Evolutionary conservation across 2,329 filamentous ascomycete species (phyloP), one percentile per base, ranked within the genome.

Genomic region (Pseudohalonectria lignicola): DNA sequence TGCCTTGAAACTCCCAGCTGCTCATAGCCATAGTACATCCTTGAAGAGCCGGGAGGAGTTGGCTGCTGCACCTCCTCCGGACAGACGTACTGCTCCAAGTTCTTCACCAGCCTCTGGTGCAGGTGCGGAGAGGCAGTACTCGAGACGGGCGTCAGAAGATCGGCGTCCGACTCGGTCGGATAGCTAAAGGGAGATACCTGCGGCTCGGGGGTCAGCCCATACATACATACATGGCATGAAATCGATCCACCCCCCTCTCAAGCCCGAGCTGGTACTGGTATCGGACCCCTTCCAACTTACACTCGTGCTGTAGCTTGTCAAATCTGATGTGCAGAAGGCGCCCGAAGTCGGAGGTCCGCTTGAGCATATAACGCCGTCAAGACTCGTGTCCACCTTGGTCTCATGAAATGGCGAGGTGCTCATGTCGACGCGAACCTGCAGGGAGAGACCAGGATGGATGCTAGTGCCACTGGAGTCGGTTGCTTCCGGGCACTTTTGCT

Each of bases 121-220:
- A 69, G 47, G 35, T 64, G 63, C 38, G 69, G 69, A 23, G 69
- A 74, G 20, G 56, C 62, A 39, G 60, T 57, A 34, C 58, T 57
- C 34, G 70, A 72, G n/a, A 64, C 62, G 19, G 71, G 69, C n/a
- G 69, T 71, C 35, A 70, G 53, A 39, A 73, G 55, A 32, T 56
- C 59, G 28, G 61, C 51, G 44, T 70, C 66, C 38, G 46, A 53
- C 43, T 48, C 48, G 12, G 60, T 49, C 34, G 59, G 57, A 37
- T 55, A 52, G 51, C 54, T 57, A 49, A 61, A 62, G 13, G 56
- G 54, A 30, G 58, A 54, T n/a, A 59, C 52, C 47, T 57, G 47
- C 34, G 48, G 48, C 25, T 43, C 48, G 50, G 51, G 42, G 13
- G 15, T 39, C 13, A 39, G 31, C 11, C 23, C 16, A 34, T 34